A percentile compares a stretch with the other conserved stretches of the same genome.
Evolutionary conservation across 192 early-diverging fungal species (phyloP).

Genomic region (Pilaira anomala): DNA sequence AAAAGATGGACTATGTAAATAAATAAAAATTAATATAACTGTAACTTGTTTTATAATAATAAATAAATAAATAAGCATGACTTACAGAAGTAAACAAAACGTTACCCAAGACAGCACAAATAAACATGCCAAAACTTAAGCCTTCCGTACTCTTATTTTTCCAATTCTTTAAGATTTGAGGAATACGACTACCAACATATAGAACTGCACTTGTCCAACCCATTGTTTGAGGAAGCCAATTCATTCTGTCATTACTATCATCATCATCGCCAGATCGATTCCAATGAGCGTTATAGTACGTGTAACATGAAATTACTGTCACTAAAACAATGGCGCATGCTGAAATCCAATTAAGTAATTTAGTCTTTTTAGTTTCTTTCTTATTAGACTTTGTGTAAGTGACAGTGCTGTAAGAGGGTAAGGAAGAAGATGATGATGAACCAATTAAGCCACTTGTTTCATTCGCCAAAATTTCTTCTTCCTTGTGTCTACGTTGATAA

Average conservation of each 20-base stretch:
- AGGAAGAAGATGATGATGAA: no score
- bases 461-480: slow-evolving; percentile 13
- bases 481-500: slow-evolving; percentile 43
- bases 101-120: slow-evolving; percentile 80
- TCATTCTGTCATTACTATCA: not conserved
- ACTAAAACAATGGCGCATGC: slow-evolving; percentile 10
- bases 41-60: not conserved
- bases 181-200: slow-evolving; percentile 71
- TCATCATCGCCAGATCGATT: not conserved
- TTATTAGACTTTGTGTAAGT: not conserved
- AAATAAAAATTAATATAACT: not conserved
- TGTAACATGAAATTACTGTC: slow-evolving; percentile 5
- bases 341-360: slow-evolving; percentile 7
- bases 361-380: not conserved
- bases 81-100: slow-evolving; percentile 49
- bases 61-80: not conserved
- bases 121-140: slow-evolving; percentile 78
- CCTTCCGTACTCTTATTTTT: slow-evolving; percentile 70
- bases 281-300: slow-evolving; percentile 11
- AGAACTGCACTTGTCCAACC: slow-evolving; percentile 73
- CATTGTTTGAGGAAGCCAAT: slow-evolving; percentile 55
- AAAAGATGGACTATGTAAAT: slow-evolving; percentile 62
- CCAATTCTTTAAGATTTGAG: slow-evolving; percentile 82
- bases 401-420: not conserved
- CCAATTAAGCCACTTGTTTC: not conserved